Evolutionary conservation across 75 land plant species (phyloP).

Genomic region (Larix kaempferi): DNA sequence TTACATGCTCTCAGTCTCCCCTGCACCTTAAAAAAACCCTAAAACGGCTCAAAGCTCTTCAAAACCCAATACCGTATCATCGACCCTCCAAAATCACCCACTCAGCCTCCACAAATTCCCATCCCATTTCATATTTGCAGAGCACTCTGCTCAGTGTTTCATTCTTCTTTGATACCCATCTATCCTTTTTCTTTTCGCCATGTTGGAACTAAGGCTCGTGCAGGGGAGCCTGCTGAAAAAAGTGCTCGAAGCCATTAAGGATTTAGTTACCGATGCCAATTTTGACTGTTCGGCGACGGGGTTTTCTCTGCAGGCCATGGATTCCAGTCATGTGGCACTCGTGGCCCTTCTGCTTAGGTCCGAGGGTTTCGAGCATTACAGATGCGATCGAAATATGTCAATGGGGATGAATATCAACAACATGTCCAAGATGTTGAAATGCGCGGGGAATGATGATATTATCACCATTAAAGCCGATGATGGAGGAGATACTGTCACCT

Average conservation of each 20-base stretch:
- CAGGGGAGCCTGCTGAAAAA: slow-evolving; percentile 56
- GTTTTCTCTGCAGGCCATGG: slow-evolving; percentile 54
- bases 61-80: too few relatives aligned
- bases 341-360: slow-evolving; percentile 43
- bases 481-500: slow-evolving; percentile 50
- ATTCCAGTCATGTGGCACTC: slow-evolving; percentile 53
- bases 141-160: too few relatives aligned
- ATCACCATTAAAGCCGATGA: slow-evolving; percentile 60
- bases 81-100: too few relatives aligned
- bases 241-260: slow-evolving; percentile 52
- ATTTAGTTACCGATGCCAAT: slow-evolving; percentile 50
- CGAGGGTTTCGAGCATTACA: slow-evolving; percentile 52
- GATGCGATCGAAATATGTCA: slow-evolving; percentile 49
- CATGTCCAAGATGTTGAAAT: slow-evolving; percentile 54
- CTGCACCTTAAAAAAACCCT: too few relatives aligned
- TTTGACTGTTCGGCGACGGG: slow-evolving; percentile 51
- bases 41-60: too few relatives aligned
- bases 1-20: too few relatives aligned
- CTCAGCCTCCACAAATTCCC: too few relatives aligned
- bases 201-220: slow-evolving; percentile 52
- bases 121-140: too few relatives aligned
- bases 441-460: slow-evolving; percentile 53
- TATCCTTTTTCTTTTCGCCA: slow-evolving; percentile 2
- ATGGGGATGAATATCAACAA: slow-evolving; percentile 53
- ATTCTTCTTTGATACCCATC: too few relatives aligned